These are phyloP conservation scores for Musa beccarii DNA, from an alignment of 176 grass and related monocot genomes.

Conservation along the genomic window DNA sequence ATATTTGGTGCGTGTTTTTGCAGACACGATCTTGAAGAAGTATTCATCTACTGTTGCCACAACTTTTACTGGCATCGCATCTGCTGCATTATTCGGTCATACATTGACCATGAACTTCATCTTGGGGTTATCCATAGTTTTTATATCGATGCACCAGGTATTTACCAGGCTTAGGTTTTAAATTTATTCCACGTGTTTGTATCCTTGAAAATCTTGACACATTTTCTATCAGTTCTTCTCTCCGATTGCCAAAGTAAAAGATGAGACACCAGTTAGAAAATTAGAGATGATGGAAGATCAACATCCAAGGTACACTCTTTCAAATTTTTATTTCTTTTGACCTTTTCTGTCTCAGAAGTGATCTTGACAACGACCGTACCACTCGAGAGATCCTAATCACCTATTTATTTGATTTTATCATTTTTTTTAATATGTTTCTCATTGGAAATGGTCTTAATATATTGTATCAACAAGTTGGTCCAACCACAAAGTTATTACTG, in stretches of 20 bases:
- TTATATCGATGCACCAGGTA: slow-evolving; percentile 99
- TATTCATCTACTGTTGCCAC: slow-evolving; percentile 98
- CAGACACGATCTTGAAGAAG: slow-evolving; percentile 99
- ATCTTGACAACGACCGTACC: background rate
- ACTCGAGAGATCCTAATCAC: no score
- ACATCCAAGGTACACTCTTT: background rate
- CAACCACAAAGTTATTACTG: background rate
- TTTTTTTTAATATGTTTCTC: no score
- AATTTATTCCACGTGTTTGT: slow-evolving; percentile 7
- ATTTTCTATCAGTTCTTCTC: slow-evolving; percentile 73
- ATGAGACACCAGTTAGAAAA: slow-evolving; percentile 51
- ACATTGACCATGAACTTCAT: slow-evolving; percentile 94
- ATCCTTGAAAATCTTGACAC: slow-evolving; percentile 15
- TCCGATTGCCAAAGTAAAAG: slow-evolving; percentile 91
- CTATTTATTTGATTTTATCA: no score
- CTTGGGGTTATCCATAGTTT: slow-evolving; percentile 92
- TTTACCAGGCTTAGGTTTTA: background rate
- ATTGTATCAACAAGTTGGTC: background rate
- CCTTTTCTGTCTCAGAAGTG: background rate
- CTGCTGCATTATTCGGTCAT: slow-evolving; percentile 90
- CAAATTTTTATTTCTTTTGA: background rate
- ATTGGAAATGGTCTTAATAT: background rate
- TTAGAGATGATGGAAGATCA: slow-evolving; percentile 68
- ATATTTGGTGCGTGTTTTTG: background rate
- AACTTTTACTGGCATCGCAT: slow-evolving; percentile 95